Percentiles rank a stretch among this genome's conserved stretches.
phyloP scores from a whole-genome alignment of 257 asterid genomes.

The Plectranthus barbatus region DNA sequence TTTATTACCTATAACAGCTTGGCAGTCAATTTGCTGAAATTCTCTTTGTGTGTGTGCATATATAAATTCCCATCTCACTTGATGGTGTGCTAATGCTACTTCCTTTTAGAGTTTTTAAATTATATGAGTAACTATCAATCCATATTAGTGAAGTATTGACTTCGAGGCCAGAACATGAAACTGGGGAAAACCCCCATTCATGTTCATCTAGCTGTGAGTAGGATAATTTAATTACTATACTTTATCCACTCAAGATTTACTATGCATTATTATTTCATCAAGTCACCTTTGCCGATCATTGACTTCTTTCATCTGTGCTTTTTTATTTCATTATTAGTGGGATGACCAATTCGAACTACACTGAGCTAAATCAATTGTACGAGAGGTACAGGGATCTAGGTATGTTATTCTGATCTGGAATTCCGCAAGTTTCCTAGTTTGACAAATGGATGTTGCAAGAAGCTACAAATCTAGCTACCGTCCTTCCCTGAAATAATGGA shows the following conservation, averaged over 20 bases:
- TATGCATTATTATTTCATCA: not conserved
- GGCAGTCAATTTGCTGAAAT: no score
- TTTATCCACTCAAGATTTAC: not conserved
- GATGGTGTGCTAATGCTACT: not conserved
- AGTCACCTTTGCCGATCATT: not conserved
- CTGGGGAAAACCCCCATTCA: not conserved
- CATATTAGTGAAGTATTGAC: not conserved
- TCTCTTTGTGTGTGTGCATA: not conserved
- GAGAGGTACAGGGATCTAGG: conserved; percentile 62
- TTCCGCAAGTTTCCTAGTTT: not conserved
- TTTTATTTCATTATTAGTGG: conserved; percentile 41
- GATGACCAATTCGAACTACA: conserved; percentile 82
- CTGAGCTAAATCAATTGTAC: conserved; percentile 63
- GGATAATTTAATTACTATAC: not conserved
- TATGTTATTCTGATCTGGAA: conserved; percentile 13
- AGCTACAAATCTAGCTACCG: no score
- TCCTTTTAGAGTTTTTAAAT: not conserved
- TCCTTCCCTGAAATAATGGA: not conserved
- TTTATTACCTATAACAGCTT: no score
- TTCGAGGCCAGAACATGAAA: not conserved
- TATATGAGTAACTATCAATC: not conserved
- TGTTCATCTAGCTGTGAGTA: not conserved
- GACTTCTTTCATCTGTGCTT: not conserved
- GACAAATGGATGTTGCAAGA: not conserved
- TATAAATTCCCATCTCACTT: not conserved